phyloP scores from a whole-genome alignment of 177 flowering plant species.

The Vitis hybrid region DNA sequence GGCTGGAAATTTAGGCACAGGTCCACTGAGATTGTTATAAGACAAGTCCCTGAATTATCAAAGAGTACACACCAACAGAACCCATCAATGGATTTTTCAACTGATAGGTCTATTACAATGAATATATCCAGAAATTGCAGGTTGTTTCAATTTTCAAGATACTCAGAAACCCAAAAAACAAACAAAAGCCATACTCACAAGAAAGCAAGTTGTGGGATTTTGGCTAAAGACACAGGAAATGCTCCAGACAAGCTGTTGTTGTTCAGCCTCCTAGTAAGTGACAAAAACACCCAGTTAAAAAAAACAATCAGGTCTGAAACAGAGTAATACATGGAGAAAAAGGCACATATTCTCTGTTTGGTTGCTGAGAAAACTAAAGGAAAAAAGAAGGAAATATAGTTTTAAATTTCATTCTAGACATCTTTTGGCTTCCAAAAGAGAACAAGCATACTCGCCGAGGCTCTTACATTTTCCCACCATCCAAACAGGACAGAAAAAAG shows the following conservation, averaged over 20 bases:
- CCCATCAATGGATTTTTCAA: constrained; percentile 4
- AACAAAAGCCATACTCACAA: constrained; percentile 60
- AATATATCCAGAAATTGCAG: neutral
- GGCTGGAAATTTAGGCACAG: constrained; percentile 74
- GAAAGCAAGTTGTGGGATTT: constrained; percentile 76
- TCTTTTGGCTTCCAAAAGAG: no score
- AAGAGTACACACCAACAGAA: constrained; percentile 7
- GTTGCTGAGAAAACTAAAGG: no score
- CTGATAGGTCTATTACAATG: no score
- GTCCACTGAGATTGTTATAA: constrained; percentile 86
- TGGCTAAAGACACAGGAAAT: constrained; percentile 74
- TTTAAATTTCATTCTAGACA: no score
- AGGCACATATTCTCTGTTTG: neutral
- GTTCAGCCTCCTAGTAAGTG: constrained; percentile 74
- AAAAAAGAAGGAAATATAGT: no score
- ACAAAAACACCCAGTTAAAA: constrained; percentile 17
- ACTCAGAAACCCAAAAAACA: constrained; percentile 4
- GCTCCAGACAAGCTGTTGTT: constrained; percentile 85
- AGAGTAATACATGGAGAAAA: constrained; percentile 6
- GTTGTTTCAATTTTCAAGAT: constrained; percentile 14
- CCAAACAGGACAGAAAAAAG: constrained; percentile 11
- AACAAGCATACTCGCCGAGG: no score
- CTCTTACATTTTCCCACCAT: constrained; percentile 6
- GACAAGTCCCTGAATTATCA: constrained; percentile 77
- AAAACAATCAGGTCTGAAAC: constrained; percentile 12